These are phyloP conservation scores for Lyophyllum decastes DNA, from an alignment of 768 basidiomycete species.

Conservation along the genomic window DNA sequence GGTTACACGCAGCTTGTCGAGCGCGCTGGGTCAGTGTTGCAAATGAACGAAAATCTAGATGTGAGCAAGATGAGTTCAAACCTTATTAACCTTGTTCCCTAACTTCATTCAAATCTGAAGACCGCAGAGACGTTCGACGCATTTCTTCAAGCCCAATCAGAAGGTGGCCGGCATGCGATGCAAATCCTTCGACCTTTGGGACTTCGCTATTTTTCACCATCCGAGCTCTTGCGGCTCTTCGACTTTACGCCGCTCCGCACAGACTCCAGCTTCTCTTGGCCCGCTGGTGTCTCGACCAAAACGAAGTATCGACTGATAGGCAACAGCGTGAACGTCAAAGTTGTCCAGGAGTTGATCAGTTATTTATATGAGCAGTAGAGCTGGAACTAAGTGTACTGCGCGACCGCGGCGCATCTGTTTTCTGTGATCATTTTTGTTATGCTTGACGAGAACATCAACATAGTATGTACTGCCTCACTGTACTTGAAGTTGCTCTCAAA, in stretches of 20 bases:
- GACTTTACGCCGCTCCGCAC: constrained; percentile 43
- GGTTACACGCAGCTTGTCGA: constrained; percentile 80
- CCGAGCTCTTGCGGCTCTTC: constrained; percentile 71
- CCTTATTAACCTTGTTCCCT: background rate
- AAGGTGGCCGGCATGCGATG: constrained; percentile 44
- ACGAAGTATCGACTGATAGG: constrained; percentile 78
- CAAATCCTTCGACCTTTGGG: constrained; percentile 57
- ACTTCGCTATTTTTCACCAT: constrained; percentile 75
- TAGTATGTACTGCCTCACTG: background rate
- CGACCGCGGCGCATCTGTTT: background rate
- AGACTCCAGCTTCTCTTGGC: constrained; percentile 57
- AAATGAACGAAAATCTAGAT: constrained; percentile 66
- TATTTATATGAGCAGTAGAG: constrained; percentile 50
- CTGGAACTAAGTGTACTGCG: background rate
- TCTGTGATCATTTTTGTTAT: background rate
- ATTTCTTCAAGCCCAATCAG: constrained; percentile 49
- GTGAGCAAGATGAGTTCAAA: constrained; percentile 35
- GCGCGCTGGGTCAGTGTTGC: constrained; percentile 76
- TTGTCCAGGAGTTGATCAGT: constrained; percentile 61
- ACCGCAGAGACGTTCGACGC: constrained; percentile 58
- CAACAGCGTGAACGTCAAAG: constrained; percentile 80
- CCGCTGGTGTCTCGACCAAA: constrained; percentile 57
- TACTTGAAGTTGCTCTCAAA: too few relatives aligned
- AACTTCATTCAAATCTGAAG: constrained; percentile 34
- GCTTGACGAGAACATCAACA: background rate